Conservation (phyloP, 768 basidiomycete genomes). For the Tulasnella sp. region DNA sequence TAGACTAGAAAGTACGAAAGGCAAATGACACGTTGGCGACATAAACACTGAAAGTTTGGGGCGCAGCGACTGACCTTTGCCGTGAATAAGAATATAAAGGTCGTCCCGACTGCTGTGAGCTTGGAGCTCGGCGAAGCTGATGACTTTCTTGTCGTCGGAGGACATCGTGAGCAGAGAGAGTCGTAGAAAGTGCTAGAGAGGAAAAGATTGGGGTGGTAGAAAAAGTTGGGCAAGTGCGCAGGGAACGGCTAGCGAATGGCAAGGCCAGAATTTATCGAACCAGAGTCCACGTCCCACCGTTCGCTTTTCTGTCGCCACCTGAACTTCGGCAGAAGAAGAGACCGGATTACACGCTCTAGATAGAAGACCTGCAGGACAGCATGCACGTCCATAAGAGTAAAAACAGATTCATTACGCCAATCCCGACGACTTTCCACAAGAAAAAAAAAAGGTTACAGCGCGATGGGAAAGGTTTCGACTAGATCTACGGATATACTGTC, state of each 20-base stretch:
- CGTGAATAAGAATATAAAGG: conserved; percentile 72
- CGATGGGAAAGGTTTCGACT: background rate
- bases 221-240: background rate
- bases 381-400: background rate
- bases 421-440: background rate
- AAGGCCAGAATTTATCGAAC: background rate
- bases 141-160: conserved; percentile 19
- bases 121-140: conserved; percentile 57
- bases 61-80: conserved; percentile 49
- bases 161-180: background rate
- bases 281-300: background rate
- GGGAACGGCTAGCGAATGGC: background rate
- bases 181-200: background rate
- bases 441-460: background rate
- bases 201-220: background rate
- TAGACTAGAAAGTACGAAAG: conserved; percentile 51
- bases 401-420: background rate
- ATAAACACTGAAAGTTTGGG: background rate
- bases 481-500: background rate
- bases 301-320: background rate
- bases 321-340: background rate
- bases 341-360: background rate
- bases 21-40: conserved; percentile 6
- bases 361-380: background rate
- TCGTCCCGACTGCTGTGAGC: conserved; percentile 60